These are phyloP conservation scores for Rhodotorula sp. DNA, from an alignment of 1,284 basidiomycete genomes.

Conservation along the genomic window DNA sequence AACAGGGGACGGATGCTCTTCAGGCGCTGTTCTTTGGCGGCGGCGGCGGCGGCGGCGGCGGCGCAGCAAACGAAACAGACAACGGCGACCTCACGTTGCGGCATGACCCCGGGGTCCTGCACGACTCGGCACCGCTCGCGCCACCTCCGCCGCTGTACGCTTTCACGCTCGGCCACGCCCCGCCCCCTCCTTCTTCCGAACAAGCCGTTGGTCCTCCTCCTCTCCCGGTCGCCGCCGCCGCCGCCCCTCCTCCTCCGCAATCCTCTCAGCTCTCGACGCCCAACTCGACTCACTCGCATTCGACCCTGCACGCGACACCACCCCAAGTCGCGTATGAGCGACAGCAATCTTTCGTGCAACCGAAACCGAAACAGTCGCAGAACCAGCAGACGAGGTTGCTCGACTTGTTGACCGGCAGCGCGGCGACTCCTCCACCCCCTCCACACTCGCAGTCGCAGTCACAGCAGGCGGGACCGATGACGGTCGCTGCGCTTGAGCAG, in stretches of 20 bases:
- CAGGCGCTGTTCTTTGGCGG: conserved; percentile 41
- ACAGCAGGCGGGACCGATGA: not conserved
- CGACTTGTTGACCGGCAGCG: conserved; percentile 22
- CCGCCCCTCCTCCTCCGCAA: too few relatives aligned
- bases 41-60: not conserved
- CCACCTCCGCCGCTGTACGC: not conserved
- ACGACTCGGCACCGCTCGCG: not conserved
- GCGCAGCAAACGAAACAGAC: not conserved
- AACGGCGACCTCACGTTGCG: not conserved
- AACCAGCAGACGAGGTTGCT: conserved; percentile 26
- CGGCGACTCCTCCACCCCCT: conserved; percentile 1
- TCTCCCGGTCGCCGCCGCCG: conserved; percentile 1
- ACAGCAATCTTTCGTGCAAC: conserved; percentile 35
- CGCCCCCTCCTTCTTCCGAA: not conserved
- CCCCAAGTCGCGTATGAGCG: conserved; percentile 34
- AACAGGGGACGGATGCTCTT: conserved; percentile 36
- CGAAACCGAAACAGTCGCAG: conserved; percentile 20
- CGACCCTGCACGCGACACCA: conserved; percentile 18
- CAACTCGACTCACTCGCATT: not conserved
- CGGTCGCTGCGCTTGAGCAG: not conserved
- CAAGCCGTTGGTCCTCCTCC: conserved; percentile 6
- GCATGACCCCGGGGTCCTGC: not conserved
- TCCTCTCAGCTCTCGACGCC: conserved; percentile 2
- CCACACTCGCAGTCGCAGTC: not conserved
- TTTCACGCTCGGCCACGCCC: not conserved